A percentile compares a stretch with the other conserved stretches of the same genome.
These are phyloP conservation scores for Puccinellia tenuiflora DNA, from an alignment of 176 grass and related monocot species.

Conservation along the genomic window DNA sequence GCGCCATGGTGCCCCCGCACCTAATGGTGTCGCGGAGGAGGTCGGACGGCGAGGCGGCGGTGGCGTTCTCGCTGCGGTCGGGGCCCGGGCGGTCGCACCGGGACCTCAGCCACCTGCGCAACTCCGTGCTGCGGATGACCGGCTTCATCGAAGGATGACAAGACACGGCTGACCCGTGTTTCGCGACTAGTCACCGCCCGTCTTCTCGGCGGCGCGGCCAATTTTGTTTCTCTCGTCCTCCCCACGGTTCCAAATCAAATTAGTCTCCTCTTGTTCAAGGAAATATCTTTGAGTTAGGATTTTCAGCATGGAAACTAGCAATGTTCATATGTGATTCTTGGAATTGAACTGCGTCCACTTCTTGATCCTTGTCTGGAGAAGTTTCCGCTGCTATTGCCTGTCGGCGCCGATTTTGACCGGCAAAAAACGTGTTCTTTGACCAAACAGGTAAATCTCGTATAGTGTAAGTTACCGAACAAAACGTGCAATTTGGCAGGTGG, in stretches of 20 bases:
- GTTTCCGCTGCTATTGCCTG: not conserved
- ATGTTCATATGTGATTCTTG: not conserved
- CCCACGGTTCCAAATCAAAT: not conserved
- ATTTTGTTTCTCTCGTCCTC: constrained; percentile 2
- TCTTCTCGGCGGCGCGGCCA: not conserved
- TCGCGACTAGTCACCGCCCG: not conserved
- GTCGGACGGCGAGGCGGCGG: constrained; percentile 4
- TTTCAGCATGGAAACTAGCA: not conserved
- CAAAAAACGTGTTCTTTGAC: not conserved
- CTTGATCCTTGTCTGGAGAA: not conserved
- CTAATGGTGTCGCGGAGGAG: constrained; percentile 46
- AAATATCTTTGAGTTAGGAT: not conserved
- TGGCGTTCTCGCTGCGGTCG: constrained; percentile 52
- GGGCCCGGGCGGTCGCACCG: constrained; percentile 59
- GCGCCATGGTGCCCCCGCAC: constrained; percentile 58
- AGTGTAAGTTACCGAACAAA: not conserved
- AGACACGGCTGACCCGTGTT: constrained; percentile 10
- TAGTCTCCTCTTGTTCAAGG: not conserved
- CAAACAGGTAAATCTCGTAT: not conserved
- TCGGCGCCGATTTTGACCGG: not conserved
- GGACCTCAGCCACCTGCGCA: constrained; percentile 58
- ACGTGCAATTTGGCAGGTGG: not conserved
- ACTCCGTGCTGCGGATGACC: constrained; percentile 70
- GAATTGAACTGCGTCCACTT: not conserved
- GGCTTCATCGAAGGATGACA: constrained; percentile 74